These are phyloP conservation scores for Scopulariopsis brevicaulis DNA, from an alignment of 2,329 filamentous ascomycete genomes.

Conservation along the genomic window DNA sequence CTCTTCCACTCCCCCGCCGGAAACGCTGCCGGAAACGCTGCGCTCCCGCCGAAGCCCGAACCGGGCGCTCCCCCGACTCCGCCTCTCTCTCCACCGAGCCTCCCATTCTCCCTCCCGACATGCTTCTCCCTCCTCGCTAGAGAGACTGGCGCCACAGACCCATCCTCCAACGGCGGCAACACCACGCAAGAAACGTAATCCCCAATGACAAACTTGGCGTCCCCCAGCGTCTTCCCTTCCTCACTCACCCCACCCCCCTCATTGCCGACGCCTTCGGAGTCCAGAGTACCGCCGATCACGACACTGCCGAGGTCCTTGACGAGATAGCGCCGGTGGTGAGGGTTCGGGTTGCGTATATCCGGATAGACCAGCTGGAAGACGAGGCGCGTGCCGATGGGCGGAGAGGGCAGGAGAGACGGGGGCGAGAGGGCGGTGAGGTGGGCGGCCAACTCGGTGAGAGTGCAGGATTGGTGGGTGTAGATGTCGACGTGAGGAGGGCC, in stretches of 20 bases:
- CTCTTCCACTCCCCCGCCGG: constrained; percentile 54
- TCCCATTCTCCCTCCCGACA: constrained; percentile 19
- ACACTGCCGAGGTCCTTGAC: constrained; percentile 76
- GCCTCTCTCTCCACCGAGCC: constrained; percentile 17
- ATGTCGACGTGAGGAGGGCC: constrained; percentile 63
- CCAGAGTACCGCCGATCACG: constrained; percentile 51
- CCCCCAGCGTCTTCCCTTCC: constrained; percentile 60
- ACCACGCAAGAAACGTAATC: constrained; percentile 82
- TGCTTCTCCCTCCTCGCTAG: constrained; percentile 30
- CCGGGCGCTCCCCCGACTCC: constrained; percentile 23
- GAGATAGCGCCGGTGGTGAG: constrained; percentile 48
- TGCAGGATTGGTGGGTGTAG: constrained; percentile 78
- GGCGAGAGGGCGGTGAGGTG: constrained; percentile 53
- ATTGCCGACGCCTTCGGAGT: constrained; percentile 28
- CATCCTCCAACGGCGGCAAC: constrained; percentile 62
- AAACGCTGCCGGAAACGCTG: constrained; percentile 14
- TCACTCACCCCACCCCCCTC: constrained; percentile 36
- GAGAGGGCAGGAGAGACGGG: constrained; percentile 58
- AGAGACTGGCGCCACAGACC: constrained; percentile 56
- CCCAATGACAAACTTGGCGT: constrained; percentile 75
- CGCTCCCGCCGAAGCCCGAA: not conserved
- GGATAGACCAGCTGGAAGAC: constrained; percentile 79
- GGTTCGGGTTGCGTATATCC: constrained; percentile 40
- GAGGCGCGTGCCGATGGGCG: constrained; percentile 72
- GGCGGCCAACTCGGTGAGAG: constrained; percentile 68